These are phyloP conservation scores for Crotalaria pallida DNA, from an alignment of 306 rosid genomes.

Conservation along the genomic window DNA sequence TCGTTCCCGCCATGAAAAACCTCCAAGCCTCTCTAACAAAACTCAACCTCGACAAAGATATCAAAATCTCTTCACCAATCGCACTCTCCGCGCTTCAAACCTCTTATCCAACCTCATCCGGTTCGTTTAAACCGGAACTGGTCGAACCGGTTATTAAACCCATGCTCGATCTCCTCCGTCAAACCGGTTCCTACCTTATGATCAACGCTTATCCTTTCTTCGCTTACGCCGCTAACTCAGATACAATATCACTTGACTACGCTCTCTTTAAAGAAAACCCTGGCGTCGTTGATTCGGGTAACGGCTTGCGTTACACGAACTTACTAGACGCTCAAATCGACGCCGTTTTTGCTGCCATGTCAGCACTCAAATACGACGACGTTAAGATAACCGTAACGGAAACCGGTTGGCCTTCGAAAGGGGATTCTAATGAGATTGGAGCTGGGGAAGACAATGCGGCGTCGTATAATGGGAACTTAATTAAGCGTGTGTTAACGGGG, in stretches of 20 bases:
- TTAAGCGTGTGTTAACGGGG: constrained; percentile 39
- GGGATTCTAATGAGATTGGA: constrained; percentile 65
- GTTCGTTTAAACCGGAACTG: constrained; percentile 60
- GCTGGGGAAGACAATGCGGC: constrained; percentile 59
- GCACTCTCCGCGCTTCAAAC: constrained; percentile 55
- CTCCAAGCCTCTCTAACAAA: constrained; percentile 39
- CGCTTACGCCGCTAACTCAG: constrained; percentile 52
- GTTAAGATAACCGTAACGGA: constrained; percentile 49
- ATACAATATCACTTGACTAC: constrained; percentile 49
- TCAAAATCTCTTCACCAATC: constrained; percentile 68
- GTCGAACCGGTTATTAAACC: constrained; percentile 70
- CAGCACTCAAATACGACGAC: constrained; percentile 55
- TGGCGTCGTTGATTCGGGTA: constrained; percentile 69
- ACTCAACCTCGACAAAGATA: constrained; percentile 29
- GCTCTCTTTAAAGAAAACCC: constrained; percentile 49
- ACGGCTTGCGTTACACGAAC: constrained; percentile 49
- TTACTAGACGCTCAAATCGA: constrained; percentile 75
- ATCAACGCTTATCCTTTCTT: constrained; percentile 74
- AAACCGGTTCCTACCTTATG: constrained; percentile 64
- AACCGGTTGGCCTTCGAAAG: constrained; percentile 84
- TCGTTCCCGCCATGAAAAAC: constrained; percentile 77
- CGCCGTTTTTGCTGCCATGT: constrained; percentile 79
- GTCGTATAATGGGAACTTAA: constrained; percentile 75
- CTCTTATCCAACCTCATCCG: constrained; percentile 75
- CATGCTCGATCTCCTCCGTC: constrained; percentile 47